Evolutionary conservation across 345 rosid genomes (phyloP), one percentile per base, ranked within the genome.

Genomic region (Geranium brycei): DNA sequence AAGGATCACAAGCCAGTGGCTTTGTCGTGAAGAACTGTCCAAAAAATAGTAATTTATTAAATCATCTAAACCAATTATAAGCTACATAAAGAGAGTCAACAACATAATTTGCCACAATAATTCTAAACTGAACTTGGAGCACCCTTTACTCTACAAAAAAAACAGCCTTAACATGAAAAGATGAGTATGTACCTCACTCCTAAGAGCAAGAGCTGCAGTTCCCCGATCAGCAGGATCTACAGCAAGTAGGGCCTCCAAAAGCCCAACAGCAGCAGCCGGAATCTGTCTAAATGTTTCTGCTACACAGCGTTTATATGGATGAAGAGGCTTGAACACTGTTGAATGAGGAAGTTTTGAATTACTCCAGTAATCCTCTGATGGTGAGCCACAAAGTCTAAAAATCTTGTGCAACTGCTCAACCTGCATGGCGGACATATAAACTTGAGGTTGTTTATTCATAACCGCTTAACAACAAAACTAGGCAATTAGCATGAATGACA

Each of bases 351-450:
- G 68, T 66, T 87, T 85, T n/a, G 80, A 64, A 71, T 73, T 83
- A 65, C 72, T 84, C 96, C 98, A 92, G 66, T 84, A 87, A 69
- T 77, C 85, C 10, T 87, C 95, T 1, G 91, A 71, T 17, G 98
- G 96, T 38, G 98, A 92, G 69, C 98, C 96, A 57, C 98, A 92
- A 15, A 92, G 84, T 88, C 82, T 89, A 77, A 89, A 87, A 67
- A 89, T 92, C 77, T 87, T 87, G 68, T 92, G 98, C 83, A 89
- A 60, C 67, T 92, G 98, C 79, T 92, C 98, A 47, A 92, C 98
- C 98, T 90, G 59, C 31, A 73, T 72, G 58, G 12, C 12, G 63
- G 18, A 23, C 13, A 63, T 31, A 40, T 5, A 38, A 38, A 38
- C 47, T 38, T 38, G 11, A 38, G 47, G 47, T 38, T 38, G 3